A percentile compares a stretch with the other conserved stretches of the same genome.
phyloP scores from a whole-genome alignment of 495 filamentous ascomycete species.

The Cercophora scortea region DNA sequence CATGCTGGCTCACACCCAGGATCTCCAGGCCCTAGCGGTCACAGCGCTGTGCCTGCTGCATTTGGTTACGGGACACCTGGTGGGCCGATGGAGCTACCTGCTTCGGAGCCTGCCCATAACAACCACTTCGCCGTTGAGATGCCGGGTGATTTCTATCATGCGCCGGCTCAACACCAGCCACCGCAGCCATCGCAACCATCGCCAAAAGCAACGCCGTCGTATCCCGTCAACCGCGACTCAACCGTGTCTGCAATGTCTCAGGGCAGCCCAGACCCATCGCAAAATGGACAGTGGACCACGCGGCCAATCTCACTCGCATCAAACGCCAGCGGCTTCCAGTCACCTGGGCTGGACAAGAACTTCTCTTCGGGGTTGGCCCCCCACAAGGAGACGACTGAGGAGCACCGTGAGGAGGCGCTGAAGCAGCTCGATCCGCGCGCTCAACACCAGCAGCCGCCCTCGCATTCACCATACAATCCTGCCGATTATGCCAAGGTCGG shows the following conservation, averaged over 20 bases:
- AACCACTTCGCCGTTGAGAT: conserved; percentile 32
- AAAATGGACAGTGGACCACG: conserved; percentile 18
- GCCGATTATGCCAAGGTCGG: conserved; percentile 31
- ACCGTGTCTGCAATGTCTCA: conserved; percentile 21
- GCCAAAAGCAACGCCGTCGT: conserved; percentile 8
- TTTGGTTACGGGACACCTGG: conserved; percentile 6
- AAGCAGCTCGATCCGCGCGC: conserved; percentile 13
- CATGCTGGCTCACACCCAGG: background rate
- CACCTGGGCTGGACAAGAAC: conserved; percentile 29
- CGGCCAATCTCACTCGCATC: conserved; percentile 29
- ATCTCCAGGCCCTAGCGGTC: background rate
- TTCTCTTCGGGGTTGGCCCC: conserved; percentile 27
- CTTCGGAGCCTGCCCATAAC: background rate
- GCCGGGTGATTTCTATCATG: conserved; percentile 37
- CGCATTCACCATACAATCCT: conserved; percentile 34
- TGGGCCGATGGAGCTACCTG: conserved; percentile 17
- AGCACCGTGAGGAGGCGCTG: conserved; percentile 23
- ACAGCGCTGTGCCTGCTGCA: conserved; percentile 1
- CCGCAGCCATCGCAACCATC: conserved; percentile 9
- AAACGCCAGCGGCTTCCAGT: conserved; percentile 17
- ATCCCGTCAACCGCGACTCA: conserved; percentile 18
- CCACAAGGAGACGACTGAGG: conserved; percentile 33
- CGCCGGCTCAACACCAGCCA: conserved; percentile 11
- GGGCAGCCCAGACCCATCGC: conserved; percentile 20
- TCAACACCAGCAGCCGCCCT: conserved; percentile 4